A percentile compares a stretch with the other conserved stretches of the same genome.
These are phyloP conservation scores for Cyclotella distinguenda DNA, from an alignment of 108 stramenopile species.

Conservation along the genomic window DNA sequence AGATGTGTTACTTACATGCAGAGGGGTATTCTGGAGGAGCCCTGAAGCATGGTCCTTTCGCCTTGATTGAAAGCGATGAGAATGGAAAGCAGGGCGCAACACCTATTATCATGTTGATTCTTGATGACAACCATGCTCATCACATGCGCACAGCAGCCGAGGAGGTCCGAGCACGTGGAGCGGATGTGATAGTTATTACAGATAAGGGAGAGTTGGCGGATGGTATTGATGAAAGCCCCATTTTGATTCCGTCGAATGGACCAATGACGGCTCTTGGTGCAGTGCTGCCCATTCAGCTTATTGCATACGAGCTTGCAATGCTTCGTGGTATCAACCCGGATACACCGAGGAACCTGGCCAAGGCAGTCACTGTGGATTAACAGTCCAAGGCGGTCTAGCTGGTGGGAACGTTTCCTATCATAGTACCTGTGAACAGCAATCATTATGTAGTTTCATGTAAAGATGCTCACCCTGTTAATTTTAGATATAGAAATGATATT, in stretches of 20 bases:
- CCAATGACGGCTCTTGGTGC: conserved; percentile 93
- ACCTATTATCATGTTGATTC: conserved; percentile 96
- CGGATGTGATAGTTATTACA: conserved; percentile 93
- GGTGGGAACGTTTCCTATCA: no score
- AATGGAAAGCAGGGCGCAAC: conserved; percentile 92
- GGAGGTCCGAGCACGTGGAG: conserved; percentile 94
- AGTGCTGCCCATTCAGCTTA: conserved; percentile 92
- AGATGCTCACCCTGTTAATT: no score
- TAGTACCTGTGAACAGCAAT: no score
- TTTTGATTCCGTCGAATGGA: conserved; percentile 94
- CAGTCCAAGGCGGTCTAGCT: no score
- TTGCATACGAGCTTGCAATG: conserved; percentile 97
- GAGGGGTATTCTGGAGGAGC: conserved; percentile 98
- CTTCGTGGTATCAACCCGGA: conserved; percentile 96
- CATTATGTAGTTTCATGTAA: no score
- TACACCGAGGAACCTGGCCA: conserved; percentile 97
- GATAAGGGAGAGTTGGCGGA: conserved; percentile 83
- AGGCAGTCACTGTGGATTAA: conserved; percentile 97
- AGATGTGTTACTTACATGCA: conserved; percentile 98
- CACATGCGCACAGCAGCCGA: conserved; percentile 93
- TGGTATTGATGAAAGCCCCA: conserved; percentile 85
- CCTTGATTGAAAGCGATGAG: conserved; percentile 87
- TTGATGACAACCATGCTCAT: conserved; percentile 94
- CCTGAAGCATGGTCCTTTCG: conserved; percentile 98
- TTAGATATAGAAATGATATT: no score